A percentile compares a stretch with the other conserved stretches of the same genome.
Evolutionary conservation across 495 filamentous ascomycete species (phyloP).

Genomic region (Elaphomyces granulatus): DNA sequence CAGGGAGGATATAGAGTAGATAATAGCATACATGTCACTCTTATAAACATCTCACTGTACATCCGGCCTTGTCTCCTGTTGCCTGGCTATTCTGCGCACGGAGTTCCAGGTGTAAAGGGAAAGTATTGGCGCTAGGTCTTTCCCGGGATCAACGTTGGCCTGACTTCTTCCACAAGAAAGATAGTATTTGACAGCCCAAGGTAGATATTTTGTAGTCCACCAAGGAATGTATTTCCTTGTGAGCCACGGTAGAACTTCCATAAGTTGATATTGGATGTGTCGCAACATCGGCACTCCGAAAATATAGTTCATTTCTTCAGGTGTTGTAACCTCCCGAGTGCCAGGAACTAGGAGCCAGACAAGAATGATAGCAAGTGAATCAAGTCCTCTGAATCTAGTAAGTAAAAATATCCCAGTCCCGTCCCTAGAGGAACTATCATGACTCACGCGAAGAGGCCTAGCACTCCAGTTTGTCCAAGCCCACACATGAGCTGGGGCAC

Average conservation of each 20-base stretch:
- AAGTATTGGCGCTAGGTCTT: background rate
- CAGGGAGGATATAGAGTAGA: no score
- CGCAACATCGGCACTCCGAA: constrained; percentile 19
- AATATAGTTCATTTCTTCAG: constrained; percentile 12
- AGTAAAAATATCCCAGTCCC: no score
- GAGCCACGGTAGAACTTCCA: constrained; percentile 14
- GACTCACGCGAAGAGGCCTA: constrained; percentile 9
- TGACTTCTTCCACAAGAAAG: constrained; percentile 4
- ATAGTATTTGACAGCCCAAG: constrained; percentile 4
- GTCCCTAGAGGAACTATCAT: background rate
- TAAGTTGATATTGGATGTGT: constrained; percentile 23
- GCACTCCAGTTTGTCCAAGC: constrained; percentile 5
- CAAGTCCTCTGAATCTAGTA: constrained; percentile 6
- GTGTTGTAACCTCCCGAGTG: constrained; percentile 5
- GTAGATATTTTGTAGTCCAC: background rate
- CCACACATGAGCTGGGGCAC: constrained; percentile 7
- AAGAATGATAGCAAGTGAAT: constrained; percentile 8
- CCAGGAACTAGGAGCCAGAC: constrained; percentile 13
- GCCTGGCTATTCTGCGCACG: background rate
- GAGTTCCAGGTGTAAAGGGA: constrained; percentile 5
- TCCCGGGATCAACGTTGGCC: background rate
- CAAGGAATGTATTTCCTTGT: constrained; percentile 6
- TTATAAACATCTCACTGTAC: no score
- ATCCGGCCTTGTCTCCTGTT: no score
- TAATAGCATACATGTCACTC: no score